Evolutionary conservation across 192 early-diverging fungal genomes (phyloP).

Genomic region (Coemansia sp.): DNA sequence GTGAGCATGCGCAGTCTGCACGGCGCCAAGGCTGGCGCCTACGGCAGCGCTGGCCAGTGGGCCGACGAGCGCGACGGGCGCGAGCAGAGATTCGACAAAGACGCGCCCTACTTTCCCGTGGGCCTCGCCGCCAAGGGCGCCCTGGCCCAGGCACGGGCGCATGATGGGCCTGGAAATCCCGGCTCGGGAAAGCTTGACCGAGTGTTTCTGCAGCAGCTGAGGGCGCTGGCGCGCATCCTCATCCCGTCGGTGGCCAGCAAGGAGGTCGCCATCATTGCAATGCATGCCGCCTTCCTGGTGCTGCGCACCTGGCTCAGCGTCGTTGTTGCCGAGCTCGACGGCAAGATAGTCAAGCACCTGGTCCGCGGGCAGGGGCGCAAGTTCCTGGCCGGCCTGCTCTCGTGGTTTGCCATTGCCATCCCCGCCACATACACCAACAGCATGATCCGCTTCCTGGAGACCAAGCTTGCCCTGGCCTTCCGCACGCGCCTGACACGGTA

Average conservation of each 20-base stretch:
- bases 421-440: conserved; percentile 97
- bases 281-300: conserved; percentile 85
- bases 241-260: conserved; percentile 77
- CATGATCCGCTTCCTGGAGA: conserved; percentile 69
- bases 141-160: neutral
- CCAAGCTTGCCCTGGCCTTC: conserved; percentile 72
- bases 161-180: neutral
- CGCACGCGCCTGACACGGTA: conserved; percentile 85
- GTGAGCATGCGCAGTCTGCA: conserved; percentile 46
- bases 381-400: conserved; percentile 73
- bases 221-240: conserved; percentile 75
- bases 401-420: conserved; percentile 92
- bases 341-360: conserved; percentile 91
- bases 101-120: conserved; percentile 34
- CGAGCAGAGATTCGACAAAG: conserved; percentile 44
- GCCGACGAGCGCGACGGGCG: conserved; percentile 44
- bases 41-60: conserved; percentile 32
- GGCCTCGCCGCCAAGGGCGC: conserved; percentile 11
- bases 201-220: conserved; percentile 57
- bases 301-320: conserved; percentile 90
- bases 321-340: conserved; percentile 88
- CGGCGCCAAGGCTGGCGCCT: conserved; percentile 15
- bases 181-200: conserved; percentile 30
- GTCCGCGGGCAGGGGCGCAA: conserved; percentile 77
- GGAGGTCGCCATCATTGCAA: conserved; percentile 73